Conservation (phyloP, 306 rosid species). For the Astragalus membranaceus region DNA sequence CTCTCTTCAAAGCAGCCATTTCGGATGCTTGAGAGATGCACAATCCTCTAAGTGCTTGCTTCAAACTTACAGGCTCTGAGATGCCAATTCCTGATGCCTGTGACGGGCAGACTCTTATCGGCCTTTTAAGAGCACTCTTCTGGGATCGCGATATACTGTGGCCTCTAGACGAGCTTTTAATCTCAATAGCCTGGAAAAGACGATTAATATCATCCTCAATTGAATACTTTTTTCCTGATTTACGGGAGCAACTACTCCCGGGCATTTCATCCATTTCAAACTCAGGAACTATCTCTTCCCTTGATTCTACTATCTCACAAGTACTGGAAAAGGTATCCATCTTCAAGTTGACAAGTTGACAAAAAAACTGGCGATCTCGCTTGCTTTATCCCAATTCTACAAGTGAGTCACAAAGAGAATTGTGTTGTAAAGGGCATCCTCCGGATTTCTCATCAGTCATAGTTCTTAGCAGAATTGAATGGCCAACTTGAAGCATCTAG, state of each 20-base stretch:
- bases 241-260: constrained; percentile 36
- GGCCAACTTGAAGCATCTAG: constrained; percentile 39
- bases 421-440: constrained; percentile 17
- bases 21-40: constrained; percentile 98
- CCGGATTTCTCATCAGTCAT: constrained; percentile 37
- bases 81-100: constrained; percentile 87
- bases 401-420: constrained; percentile 17
- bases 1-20: constrained; percentile 92
- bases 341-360: constrained; percentile 22
- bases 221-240: constrained; percentile 55
- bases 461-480: constrained; percentile 20
- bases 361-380: constrained; percentile 9
- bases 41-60: constrained; percentile 96
- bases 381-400: constrained; percentile 53
- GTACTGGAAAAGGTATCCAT: constrained; percentile 51
- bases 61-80: constrained; percentile 86
- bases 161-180: constrained; percentile 52
- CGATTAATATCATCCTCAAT: constrained; percentile 87
- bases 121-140: constrained; percentile 88
- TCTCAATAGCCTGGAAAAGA: constrained; percentile 82
- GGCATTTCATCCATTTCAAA: constrained; percentile 29
- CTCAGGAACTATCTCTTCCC: constrained; percentile 49
- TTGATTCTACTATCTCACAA: constrained; percentile 76
- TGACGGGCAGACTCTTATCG: constrained; percentile 65
- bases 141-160: constrained; percentile 37